These are phyloP conservation scores for Peronosclerospora sorghi DNA, from an alignment of 352 stramenopile species.

Conservation along the genomic window DNA sequence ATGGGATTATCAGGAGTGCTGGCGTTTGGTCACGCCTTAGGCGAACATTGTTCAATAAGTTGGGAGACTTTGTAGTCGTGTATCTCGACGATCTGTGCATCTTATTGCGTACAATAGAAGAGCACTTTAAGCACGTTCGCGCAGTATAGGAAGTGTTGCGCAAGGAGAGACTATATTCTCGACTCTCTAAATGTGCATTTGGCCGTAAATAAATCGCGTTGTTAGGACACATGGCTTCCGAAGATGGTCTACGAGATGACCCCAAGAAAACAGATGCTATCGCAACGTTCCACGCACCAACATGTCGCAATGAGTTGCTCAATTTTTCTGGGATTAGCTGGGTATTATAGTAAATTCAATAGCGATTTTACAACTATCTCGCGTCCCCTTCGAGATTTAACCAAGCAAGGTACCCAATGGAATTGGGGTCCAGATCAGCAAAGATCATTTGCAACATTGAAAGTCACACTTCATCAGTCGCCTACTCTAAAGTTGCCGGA, in stretches of 20 bases:
- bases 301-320: not conserved
- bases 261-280: too few relatives aligned
- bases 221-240: constrained; percentile 14
- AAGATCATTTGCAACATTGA: too few relatives aligned
- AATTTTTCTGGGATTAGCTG: constrained; percentile 17
- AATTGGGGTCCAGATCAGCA: too few relatives aligned
- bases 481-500: too few relatives aligned
- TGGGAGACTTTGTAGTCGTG: constrained; percentile 23
- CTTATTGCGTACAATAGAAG: constrained; percentile 9
- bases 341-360: constrained; percentile 22
- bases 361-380: constrained; percentile 16
- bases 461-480: too few relatives aligned
- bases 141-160: constrained; percentile 15
- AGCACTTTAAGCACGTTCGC: constrained; percentile 14
- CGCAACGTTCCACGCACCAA: not conserved
- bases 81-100: constrained; percentile 32
- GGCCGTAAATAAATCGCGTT: constrained; percentile 10
- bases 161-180: constrained; percentile 12
- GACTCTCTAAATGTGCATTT: constrained; percentile 19
- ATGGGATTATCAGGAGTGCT: constrained; percentile 32
- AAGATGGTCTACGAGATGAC: too few relatives aligned
- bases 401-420: too few relatives aligned
- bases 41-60: constrained; percentile 14
- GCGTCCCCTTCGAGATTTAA: not conserved
- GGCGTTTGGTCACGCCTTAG: constrained; percentile 25